Evolutionary conservation across 1,284 basidiomycete species (phyloP).

Genomic region (Cystobasidiaceae sp.): DNA sequence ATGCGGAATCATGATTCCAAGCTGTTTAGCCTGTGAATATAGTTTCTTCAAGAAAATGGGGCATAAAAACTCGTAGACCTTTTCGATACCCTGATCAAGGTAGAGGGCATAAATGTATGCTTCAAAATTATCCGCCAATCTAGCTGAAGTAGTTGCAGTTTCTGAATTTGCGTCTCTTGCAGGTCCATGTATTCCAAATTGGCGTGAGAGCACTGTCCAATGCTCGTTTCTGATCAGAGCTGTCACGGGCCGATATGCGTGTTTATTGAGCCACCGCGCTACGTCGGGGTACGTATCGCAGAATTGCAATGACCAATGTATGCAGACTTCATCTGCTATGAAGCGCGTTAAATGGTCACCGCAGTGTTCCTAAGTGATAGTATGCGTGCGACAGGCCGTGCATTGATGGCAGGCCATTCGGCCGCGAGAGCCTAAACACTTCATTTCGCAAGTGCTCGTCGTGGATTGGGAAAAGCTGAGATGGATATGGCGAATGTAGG

Average conservation of each 20-base stretch:
- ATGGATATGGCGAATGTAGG: constrained; percentile 19
- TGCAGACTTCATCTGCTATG: constrained; percentile 19
- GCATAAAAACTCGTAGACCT: constrained; percentile 1
- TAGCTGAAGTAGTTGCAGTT: not conserved
- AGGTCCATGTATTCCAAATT: constrained; percentile 4
- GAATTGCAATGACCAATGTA: constrained; percentile 1
- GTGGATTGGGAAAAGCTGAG: constrained; percentile 1
- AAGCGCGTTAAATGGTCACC: constrained; percentile 16
- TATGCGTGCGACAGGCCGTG: not conserved
- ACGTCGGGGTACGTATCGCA: not conserved
- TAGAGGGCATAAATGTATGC: constrained; percentile 26
- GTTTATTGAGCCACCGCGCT: not conserved
- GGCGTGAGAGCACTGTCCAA: constrained; percentile 21
- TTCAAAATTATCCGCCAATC: constrained; percentile 23
- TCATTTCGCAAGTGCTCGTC: constrained; percentile 12
- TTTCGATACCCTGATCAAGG: constrained; percentile 24
- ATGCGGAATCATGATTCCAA: not conserved
- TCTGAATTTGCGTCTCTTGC: not conserved
- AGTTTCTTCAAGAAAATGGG: constrained; percentile 28
- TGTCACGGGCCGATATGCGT: not conserved
- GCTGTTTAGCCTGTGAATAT: not conserved
- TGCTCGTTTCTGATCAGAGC: constrained; percentile 5
- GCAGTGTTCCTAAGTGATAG: constrained; percentile 13
- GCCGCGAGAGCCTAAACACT: constrained; percentile 9
- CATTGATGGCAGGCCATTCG: not conserved